These are phyloP conservation scores for Cladosporium sp. DNA, from an alignment of 2,329 filamentous ascomycete genomes.

Conservation along the genomic window DNA sequence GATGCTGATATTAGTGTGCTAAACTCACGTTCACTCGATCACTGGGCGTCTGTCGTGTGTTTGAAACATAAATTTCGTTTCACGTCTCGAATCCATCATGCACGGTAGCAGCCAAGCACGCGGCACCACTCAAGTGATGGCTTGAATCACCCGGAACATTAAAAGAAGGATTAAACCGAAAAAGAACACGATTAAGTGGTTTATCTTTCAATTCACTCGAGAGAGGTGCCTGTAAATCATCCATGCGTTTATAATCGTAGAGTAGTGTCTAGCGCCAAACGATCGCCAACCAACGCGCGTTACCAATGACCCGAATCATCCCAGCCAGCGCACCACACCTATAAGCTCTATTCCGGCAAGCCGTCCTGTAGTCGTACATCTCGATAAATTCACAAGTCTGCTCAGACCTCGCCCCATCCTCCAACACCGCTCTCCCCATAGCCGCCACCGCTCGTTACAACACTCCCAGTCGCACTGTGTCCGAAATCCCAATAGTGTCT, in stretches of 20 bases:
- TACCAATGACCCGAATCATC: neutral
- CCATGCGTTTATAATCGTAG: neutral
- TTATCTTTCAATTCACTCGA: neutral
- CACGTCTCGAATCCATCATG: neutral
- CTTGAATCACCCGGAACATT: neutral
- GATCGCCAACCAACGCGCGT: neutral
- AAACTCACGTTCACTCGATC: neutral
- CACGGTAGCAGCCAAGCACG: neutral
- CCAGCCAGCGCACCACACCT: neutral
- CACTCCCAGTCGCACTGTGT: conserved; percentile 65
- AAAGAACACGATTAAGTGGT: neutral
- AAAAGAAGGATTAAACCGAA: no score
- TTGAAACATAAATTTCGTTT: neutral
- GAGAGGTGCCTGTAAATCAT: neutral
- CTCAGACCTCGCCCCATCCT: conserved; percentile 73
- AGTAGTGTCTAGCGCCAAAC: neutral
- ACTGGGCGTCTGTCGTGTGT: neutral
- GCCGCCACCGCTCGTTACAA: conserved; percentile 32
- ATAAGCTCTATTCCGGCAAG: neutral
- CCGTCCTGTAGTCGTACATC: neutral
- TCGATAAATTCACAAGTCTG: neutral
- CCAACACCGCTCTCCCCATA: conserved; percentile 56
- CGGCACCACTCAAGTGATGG: neutral
- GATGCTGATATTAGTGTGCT: neutral
- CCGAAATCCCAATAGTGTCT: conserved; percentile 93